Evolutionary conservation across 2,329 filamentous ascomycete genomes (phyloP).

Genomic region (Venturia oleaginea): DNA sequence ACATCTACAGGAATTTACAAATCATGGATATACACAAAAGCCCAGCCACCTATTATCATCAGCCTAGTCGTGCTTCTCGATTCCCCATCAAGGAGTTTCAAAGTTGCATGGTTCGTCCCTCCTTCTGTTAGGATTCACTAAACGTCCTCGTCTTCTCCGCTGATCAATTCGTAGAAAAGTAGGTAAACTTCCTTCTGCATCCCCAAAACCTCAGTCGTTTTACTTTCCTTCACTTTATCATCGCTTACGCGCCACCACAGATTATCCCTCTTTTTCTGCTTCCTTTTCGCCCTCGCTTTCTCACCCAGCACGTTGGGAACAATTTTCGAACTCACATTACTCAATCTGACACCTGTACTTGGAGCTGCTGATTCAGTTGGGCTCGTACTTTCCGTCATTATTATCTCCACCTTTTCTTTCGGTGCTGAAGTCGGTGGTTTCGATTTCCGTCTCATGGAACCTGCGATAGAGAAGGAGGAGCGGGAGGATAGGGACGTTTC

Average conservation of each 20-base stretch:
- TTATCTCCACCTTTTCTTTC: conserved; percentile 14
- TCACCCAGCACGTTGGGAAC: conserved; percentile 11
- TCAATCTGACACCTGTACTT: background rate
- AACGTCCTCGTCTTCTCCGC: background rate
- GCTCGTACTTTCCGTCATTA: conserved; percentile 13
- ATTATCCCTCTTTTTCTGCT: conserved; percentile 51
- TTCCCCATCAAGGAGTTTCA: too few relatives aligned
- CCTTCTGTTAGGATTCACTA: background rate
- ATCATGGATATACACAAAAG: too few relatives aligned
- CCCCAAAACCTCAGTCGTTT: conserved; percentile 78
- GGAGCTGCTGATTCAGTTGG: conserved; percentile 11
- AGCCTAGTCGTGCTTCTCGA: too few relatives aligned
- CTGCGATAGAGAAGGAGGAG: conserved; percentile 20
- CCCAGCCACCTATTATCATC: too few relatives aligned
- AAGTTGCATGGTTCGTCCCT: background rate
- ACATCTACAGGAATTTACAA: too few relatives aligned
- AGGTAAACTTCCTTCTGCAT: conserved; percentile 97
- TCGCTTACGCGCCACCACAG: conserved; percentile 98
- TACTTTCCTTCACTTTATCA: conserved; percentile 90
- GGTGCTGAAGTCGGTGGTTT: conserved; percentile 9
- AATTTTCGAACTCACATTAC: conserved; percentile 11
- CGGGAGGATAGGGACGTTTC: conserved; percentile 26
- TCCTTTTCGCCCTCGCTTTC: conserved; percentile 38
- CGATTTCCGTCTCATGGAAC: background rate
- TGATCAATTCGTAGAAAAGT: conserved; percentile 83